Conservation (phyloP, 768 basidiomycete species). For the Mycena venus region DNA sequence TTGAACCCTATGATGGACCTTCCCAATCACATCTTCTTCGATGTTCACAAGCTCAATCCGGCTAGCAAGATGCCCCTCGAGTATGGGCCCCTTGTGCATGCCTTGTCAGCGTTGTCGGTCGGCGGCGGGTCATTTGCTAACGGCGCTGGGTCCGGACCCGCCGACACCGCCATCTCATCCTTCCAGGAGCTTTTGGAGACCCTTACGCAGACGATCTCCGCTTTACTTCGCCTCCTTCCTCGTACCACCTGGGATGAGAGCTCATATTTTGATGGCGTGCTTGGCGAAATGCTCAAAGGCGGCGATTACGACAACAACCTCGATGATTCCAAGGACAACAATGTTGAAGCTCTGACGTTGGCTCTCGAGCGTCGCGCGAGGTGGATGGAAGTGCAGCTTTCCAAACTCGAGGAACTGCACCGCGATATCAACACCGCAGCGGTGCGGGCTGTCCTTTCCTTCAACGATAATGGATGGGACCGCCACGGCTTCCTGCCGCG, state of each 20-base stretch:
- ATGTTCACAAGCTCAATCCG: constrained; percentile 76
- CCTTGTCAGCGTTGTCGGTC: constrained; percentile 87
- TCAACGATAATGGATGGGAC: constrained; percentile 92
- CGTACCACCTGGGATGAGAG: constrained; percentile 93
- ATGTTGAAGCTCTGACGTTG: constrained; percentile 85
- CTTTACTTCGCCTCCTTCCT: constrained; percentile 85
- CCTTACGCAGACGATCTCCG: constrained; percentile 90
- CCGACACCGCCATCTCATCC: constrained; percentile 90
- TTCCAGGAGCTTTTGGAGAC: constrained; percentile 93
- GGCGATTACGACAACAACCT: constrained; percentile 91
- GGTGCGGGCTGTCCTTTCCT: constrained; percentile 82
- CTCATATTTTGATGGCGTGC: constrained; percentile 88
- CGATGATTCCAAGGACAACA: constrained; percentile 85
- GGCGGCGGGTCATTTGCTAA: constrained; percentile 88
- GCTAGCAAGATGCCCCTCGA: constrained; percentile 86
- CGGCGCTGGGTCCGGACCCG: constrained; percentile 88
- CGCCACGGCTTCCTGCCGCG: constrained; percentile 75
- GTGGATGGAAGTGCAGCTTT: constrained; percentile 94
- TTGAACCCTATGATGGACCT: constrained; percentile 75
- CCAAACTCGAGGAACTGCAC: constrained; percentile 90
- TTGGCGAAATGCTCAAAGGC: constrained; percentile 90
- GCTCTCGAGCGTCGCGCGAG: constrained; percentile 90
- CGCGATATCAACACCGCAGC: constrained; percentile 92
- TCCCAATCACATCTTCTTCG: constrained; percentile 81
- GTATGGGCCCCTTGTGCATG: constrained; percentile 89